These are phyloP conservation scores for Megacollybia marginata DNA, from an alignment of 768 basidiomycete genomes.

Conservation along the genomic window DNA sequence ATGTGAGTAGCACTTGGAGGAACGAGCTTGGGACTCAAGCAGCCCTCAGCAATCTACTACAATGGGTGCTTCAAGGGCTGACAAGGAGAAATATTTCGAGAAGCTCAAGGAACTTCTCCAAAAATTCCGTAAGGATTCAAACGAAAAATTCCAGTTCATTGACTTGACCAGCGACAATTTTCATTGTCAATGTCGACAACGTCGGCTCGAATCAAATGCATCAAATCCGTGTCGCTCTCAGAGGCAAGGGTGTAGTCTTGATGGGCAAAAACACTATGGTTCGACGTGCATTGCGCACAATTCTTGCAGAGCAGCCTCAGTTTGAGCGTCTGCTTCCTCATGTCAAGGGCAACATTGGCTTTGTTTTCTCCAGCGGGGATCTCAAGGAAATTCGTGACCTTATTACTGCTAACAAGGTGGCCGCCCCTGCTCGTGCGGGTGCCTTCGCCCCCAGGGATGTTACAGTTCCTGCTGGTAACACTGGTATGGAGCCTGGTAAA, in stretches of 20 bases:
- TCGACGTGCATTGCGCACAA: conserved; percentile 90
- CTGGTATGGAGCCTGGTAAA: conserved; percentile 99
- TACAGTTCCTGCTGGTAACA: conserved; percentile 90
- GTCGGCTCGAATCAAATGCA: conserved; percentile 99
- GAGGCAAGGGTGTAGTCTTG: conserved; percentile 92
- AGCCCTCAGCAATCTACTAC: conserved; percentile 14
- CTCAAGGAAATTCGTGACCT: conserved; percentile 92
- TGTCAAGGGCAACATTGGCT: conserved; percentile 97
- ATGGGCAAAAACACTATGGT: conserved; percentile 99
- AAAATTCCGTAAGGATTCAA: conserved; percentile 66
- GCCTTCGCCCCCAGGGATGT: conserved; percentile 92
- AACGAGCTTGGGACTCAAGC: no score
- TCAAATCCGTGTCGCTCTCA: conserved; percentile 91
- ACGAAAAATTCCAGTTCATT: no score
- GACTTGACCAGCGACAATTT: conserved; percentile 73
- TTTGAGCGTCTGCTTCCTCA: conserved; percentile 95
- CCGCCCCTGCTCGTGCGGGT: conserved; percentile 97
- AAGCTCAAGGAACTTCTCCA: conserved; percentile 92
- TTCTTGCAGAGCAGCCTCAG: conserved; percentile 85
- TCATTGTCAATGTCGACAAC: conserved; percentile 99
- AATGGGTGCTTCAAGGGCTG: conserved; percentile 90
- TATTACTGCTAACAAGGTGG: conserved; percentile 95
- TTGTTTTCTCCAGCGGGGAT: conserved; percentile 91
- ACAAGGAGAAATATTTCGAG: conserved; percentile 86
- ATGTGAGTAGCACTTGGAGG: not conserved